These are phyloP conservation scores for Lecanicillium sp. DNA, from an alignment of 2,329 filamentous ascomycete species.

Conservation along the genomic window DNA sequence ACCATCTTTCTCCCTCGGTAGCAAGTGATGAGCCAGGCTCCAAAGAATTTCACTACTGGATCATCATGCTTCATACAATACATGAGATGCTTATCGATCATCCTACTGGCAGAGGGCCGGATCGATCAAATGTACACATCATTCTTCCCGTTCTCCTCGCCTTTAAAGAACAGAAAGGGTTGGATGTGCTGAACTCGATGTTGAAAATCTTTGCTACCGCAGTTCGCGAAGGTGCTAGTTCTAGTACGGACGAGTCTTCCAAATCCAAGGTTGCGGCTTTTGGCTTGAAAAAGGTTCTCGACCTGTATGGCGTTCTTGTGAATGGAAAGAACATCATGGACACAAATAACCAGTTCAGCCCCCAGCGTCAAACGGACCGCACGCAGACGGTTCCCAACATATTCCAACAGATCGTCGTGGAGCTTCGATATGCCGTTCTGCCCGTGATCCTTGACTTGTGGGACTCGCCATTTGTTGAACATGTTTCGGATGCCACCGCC, in stretches of 20 bases:
- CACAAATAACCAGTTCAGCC: conserved; percentile 49
- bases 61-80: conserved; percentile 69
- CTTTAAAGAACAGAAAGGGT: conserved; percentile 74
- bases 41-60: conserved; percentile 71
- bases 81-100: conserved; percentile 71
- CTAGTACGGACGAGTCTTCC: conserved; percentile 37
- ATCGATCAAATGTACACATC: conserved; percentile 42
- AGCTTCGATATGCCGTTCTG: conserved; percentile 72
- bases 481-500: conserved; percentile 66
- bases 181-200: conserved; percentile 65
- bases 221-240: conserved; percentile 22
- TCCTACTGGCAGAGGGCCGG: conserved; percentile 40
- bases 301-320: conserved; percentile 69
- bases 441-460: conserved; percentile 72
- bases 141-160: conserved; percentile 74
- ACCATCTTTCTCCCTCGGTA: conserved; percentile 49
- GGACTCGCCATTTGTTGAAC: conserved; percentile 78
- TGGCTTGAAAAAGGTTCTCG: conserved; percentile 73
- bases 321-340: conserved; percentile 76
- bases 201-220: conserved; percentile 52
- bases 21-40: conserved; percentile 37
- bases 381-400: conserved; percentile 30
- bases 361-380: conserved; percentile 34
- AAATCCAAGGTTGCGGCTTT: conserved; percentile 42
- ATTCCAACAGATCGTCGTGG: conserved; percentile 72